Conservation (phyloP, 169 alveolate species). For the Plasmodium inui region DNA sequence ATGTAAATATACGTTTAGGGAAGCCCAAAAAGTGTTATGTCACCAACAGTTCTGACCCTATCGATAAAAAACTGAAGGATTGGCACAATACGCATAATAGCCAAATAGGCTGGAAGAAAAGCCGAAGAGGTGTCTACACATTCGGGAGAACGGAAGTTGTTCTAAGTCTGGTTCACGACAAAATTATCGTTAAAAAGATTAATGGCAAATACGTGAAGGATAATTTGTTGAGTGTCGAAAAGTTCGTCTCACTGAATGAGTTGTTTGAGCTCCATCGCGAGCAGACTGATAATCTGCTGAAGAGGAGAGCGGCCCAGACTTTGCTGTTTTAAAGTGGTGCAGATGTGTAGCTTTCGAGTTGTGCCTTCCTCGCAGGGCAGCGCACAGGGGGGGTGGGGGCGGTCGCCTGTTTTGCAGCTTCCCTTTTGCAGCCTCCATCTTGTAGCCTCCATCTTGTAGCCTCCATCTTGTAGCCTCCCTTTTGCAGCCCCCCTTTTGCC, state of each 20-base stretch:
- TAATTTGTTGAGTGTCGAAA: slow-evolving; percentile 69
- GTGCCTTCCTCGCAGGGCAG: neutral
- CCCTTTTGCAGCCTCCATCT: no score
- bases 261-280: slow-evolving; percentile 67
- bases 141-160: slow-evolving; percentile 69
- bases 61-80: slow-evolving; percentile 65
- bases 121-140: slow-evolving; percentile 64
- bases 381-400: neutral
- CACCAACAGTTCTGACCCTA: slow-evolving; percentile 73
- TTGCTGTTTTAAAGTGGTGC: neutral
- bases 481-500: neutral
- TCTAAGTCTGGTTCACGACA: slow-evolving; percentile 57
- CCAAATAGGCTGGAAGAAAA: slow-evolving; percentile 64
- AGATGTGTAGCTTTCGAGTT: neutral
- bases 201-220: slow-evolving; percentile 55
- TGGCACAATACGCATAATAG: slow-evolving; percentile 76
- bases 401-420: neutral
- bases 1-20: slow-evolving; percentile 72
- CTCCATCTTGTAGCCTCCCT: no score
- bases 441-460: no score
- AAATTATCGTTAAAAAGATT: slow-evolving; percentile 71
- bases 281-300: slow-evolving; percentile 23
- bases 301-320: neutral
- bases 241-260: slow-evolving; percentile 73
- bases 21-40: slow-evolving; percentile 56